Conservation (phyloP, 805 yeast species). For the Ogataea allantospora region DNA sequence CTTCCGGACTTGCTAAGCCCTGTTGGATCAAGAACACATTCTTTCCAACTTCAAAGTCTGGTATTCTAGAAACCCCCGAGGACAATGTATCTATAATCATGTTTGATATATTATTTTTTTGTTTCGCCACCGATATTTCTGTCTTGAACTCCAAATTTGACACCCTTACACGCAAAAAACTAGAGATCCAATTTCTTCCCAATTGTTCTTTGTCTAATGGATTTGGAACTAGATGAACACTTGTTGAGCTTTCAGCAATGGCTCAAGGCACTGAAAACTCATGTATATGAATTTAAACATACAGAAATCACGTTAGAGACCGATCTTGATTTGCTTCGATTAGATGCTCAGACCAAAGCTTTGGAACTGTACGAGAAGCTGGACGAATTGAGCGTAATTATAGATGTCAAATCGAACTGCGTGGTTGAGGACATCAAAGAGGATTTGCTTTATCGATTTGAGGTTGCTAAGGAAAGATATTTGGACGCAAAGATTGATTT, state of each 20-base stretch:
- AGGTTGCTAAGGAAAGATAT: conserved; percentile 24
- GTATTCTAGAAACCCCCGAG: conserved; percentile 59
- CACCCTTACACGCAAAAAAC: conserved; percentile 5
- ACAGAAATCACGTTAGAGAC: conserved; percentile 5
- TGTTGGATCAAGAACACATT: conserved; percentile 61
- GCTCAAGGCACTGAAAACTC: conserved; percentile 11
- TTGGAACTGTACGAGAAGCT: conserved; percentile 23
- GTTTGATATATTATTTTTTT: conserved; percentile 5
- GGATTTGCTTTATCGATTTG: conserved; percentile 8
- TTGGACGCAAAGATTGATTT: conserved; percentile 28
- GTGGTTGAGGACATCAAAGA: conserved; percentile 2
- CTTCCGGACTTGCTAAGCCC: conserved; percentile 29
- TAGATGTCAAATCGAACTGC: conserved; percentile 17
- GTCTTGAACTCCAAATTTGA: not conserved
- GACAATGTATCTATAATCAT: conserved; percentile 39
- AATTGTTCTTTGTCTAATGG: conserved; percentile 4
- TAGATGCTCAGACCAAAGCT: conserved; percentile 12
- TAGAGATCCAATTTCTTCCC: not conserved
- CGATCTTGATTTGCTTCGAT: conserved; percentile 15
- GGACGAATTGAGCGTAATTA: conserved; percentile 13
- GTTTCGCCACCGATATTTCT: conserved; percentile 9
- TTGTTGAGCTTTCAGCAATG: not conserved
- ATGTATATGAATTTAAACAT: conserved; percentile 6
- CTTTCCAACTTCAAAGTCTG: conserved; percentile 82
- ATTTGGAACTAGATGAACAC: not conserved